A percentile compares a stretch with the other conserved stretches of the same genome.
These are phyloP conservation scores for Pseudogymnoascus sp. DNA, from an alignment of 2,329 filamentous ascomycete species.

Conservation along the genomic window DNA sequence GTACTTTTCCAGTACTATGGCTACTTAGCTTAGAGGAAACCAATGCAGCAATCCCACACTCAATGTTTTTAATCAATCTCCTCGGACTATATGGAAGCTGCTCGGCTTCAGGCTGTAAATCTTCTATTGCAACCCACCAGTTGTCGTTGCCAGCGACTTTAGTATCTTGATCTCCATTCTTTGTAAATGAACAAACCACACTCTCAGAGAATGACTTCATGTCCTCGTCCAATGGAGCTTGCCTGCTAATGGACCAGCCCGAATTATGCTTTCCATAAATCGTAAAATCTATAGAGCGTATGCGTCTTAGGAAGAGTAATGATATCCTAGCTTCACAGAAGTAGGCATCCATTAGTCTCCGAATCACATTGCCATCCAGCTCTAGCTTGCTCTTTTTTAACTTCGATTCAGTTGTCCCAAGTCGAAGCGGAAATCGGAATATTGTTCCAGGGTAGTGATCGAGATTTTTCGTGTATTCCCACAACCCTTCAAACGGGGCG, in stretches of 20 bases:
- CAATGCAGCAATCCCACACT: not conserved
- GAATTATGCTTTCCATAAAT: constrained; percentile 13
- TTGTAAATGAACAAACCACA: not conserved
- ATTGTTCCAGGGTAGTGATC: constrained; percentile 24
- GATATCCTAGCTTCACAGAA: constrained; percentile 24
- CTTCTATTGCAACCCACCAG: constrained; percentile 20
- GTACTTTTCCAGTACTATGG: not conserved
- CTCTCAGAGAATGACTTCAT: not conserved
- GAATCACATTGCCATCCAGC: constrained; percentile 1
- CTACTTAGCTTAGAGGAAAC: not conserved
- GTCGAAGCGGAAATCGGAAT: constrained; percentile 24
- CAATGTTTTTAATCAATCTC: not conserved
- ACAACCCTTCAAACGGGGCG: constrained; percentile 21
- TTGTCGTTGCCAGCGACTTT: constrained; percentile 15
- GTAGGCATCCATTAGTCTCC: constrained; percentile 12
- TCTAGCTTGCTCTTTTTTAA: constrained; percentile 13
- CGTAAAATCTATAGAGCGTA: constrained; percentile 19
- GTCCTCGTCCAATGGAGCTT: not conserved
- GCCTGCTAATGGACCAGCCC: constrained; percentile 19
- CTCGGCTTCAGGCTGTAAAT: constrained; percentile 15
- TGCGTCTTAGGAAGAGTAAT: constrained; percentile 21
- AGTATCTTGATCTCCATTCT: not conserved
- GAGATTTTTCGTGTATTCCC: constrained; percentile 18
- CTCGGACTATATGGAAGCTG: constrained; percentile 11
- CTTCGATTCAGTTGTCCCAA: not conserved